Base-by-base conservation (phyloP, 2,329 filamentous ascomycete genomes). In the Arthroderma sp. region DNA sequence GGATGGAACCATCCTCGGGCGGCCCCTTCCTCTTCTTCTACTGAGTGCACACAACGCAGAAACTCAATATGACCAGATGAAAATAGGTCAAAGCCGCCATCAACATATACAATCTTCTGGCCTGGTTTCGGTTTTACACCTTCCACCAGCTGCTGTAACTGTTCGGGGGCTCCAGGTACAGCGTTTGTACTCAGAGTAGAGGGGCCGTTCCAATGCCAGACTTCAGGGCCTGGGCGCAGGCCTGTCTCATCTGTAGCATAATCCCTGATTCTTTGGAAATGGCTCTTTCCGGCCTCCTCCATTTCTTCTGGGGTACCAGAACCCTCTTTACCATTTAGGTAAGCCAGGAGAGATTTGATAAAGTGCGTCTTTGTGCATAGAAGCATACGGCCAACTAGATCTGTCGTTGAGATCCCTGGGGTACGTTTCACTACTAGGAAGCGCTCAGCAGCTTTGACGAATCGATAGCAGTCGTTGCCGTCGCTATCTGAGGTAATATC, bases 381-480 rank as follows among this genome's bases (percentile, higher is more conserved):
- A 66, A 98, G 78, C 93, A 98, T 98, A 66, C 93, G 85, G 19
- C 93, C 93, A 25, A 98, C 93, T n/a, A 98, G 81, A 69, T 98
- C 93, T 2, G 93, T 98, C 1, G 93, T 98, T 8, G 89, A 95
- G 67, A 98, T 98, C 59, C 89, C 91, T 0, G 93, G 93, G 1
- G 93, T 97, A 62, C 93, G 82, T 76, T 95, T 95, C 49, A 98
- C 93, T 17, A 98, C 89, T 74, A 94, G 91, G 81, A 98, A 98
- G 44, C 93, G 82, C 11, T 86, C 86, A 1, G 91, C 93, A 41
- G 87, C 85, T 75, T 98, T 98, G 67, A 98, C 93, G 68, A 91
- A 97, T 60, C 93, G 87, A 75, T 98, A 98, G 76, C 91, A 97
- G 75, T 98, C 93, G 70, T 95, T 86, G 43, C 93, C 93, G 63